These are phyloP conservation scores for Eucalyptus marginata DNA, from an alignment of 345 rosid species.

Conservation along the genomic window DNA sequence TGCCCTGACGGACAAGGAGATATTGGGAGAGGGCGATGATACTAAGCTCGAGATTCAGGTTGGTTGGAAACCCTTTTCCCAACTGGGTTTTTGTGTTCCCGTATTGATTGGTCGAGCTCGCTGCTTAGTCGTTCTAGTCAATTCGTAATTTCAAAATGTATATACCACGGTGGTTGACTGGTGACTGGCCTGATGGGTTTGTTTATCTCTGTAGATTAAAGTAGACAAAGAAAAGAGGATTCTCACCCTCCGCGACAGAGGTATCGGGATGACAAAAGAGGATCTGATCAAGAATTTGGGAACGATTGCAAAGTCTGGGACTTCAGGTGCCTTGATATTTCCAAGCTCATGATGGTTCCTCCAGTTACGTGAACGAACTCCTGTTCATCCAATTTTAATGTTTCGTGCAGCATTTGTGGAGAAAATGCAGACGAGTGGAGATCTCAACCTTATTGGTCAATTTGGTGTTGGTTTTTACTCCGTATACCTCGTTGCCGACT, in stretches of 20 bases:
- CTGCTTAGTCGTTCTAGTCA: not conserved
- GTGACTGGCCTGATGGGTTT: not conserved
- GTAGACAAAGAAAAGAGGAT: conserved; percentile 84
- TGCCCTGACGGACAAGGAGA: conserved; percentile 81
- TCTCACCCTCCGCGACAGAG: conserved; percentile 82
- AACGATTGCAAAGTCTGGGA: conserved; percentile 96
- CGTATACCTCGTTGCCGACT: conserved; percentile 94
- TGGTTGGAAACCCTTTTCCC: not conserved
- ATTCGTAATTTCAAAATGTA: not conserved
- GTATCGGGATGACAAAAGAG: conserved; percentile 98
- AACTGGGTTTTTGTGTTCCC: not conserved
- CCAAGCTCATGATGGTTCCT: not conserved
- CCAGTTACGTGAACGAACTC: not conserved
- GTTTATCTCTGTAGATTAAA: conserved; percentile 51
- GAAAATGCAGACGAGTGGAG: conserved; percentile 96
- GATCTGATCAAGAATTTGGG: conserved; percentile 96
- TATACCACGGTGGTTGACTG: not conserved
- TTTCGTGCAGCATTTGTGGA: conserved; percentile 76
- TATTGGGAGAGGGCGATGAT: conserved; percentile 85
- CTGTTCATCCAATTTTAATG: not conserved
- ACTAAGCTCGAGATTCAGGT: conserved; percentile 98
- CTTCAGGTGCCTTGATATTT: conserved; percentile 54
- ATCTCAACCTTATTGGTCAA: conserved; percentile 93
- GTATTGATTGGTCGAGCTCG: not conserved
- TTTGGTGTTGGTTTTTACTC: conserved; percentile 99